Evolutionary conservation across 2,329 filamentous ascomycete genomes (phyloP).

Genomic region (Aureobasidium musti): DNA sequence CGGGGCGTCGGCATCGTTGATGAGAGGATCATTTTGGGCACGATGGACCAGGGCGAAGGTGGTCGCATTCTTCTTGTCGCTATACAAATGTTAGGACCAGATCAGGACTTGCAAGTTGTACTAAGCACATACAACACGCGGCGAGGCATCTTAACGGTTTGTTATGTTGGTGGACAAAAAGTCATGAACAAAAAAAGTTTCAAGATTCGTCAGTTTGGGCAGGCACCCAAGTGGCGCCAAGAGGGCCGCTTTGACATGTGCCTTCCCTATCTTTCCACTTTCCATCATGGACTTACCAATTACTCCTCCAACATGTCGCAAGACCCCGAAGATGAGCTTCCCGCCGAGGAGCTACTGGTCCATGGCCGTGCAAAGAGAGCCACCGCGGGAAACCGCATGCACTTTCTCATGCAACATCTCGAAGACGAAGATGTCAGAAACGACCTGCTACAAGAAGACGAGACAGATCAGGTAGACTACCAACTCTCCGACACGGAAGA

Average conservation of each 20-base stretch:
- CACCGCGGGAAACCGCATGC: slow-evolving; percentile 83
- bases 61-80: slow-evolving; percentile 80
- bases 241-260: slow-evolving; percentile 18
- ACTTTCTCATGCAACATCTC: slow-evolving; percentile 68
- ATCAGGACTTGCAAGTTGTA: not conserved
- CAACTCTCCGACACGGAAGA: slow-evolving; percentile 60
- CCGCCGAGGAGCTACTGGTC: slow-evolving; percentile 51
- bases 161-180: not conserved
- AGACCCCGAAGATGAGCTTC: slow-evolving; percentile 19
- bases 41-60: slow-evolving; percentile 95
- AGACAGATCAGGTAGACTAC: slow-evolving; percentile 58
- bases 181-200: slow-evolving; percentile 4
- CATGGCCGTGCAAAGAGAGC: slow-evolving; percentile 73
- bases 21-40: slow-evolving; percentile 94
- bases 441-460: slow-evolving; percentile 52
- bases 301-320: slow-evolving; percentile 25
- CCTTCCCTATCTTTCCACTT: not conserved
- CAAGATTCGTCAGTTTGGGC: not conserved
- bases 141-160: slow-evolving; percentile 63
- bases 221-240: slow-evolving; percentile 12
- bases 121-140: slow-evolving; percentile 64
- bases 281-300: not conserved
- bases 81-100: slow-evolving; percentile 11
- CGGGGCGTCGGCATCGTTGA: slow-evolving; percentile 85
- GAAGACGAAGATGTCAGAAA: slow-evolving; percentile 48